These are phyloP conservation scores for Hypoxylon sp. DNA, from an alignment of 2,329 filamentous ascomycete genomes.

Conservation along the genomic window DNA sequence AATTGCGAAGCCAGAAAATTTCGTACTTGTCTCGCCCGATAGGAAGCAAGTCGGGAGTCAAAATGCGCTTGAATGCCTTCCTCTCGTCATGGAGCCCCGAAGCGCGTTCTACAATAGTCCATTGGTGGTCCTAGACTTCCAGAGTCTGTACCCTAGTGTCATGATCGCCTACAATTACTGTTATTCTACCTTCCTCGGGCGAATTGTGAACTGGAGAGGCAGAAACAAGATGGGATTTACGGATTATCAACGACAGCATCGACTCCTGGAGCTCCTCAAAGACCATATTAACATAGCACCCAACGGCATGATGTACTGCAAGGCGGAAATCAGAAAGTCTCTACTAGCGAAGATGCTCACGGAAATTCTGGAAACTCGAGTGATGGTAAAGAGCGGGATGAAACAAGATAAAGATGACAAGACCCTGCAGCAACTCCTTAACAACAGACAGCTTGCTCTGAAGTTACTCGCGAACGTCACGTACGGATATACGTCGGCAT, in stretches of 20 bases:
- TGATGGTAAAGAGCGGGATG: slow-evolving; percentile 99
- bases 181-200: slow-evolving; percentile 94
- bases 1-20: slow-evolving; percentile 96
- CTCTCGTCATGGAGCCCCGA: slow-evolving; percentile 96
- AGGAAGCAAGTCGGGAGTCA: slow-evolving; percentile 91
- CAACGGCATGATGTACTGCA: slow-evolving; percentile 96
- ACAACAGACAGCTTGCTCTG: slow-evolving; percentile 91
- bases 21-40: slow-evolving; percentile 87
- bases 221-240: slow-evolving; percentile 94
- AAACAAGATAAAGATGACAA: slow-evolving; percentile 90
- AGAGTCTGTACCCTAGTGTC: slow-evolving; percentile 93
- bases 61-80: slow-evolving; percentile 92
- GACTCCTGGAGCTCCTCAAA: slow-evolving; percentile 78
- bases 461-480: slow-evolving; percentile 99
- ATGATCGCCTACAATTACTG: slow-evolving; percentile 99
- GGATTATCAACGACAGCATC: slow-evolving; percentile 80
- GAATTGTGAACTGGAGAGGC: slow-evolving; percentile 87
- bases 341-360: slow-evolving; percentile 95
- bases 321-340: slow-evolving; percentile 84
- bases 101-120: slow-evolving; percentile 94
- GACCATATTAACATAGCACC: slow-evolving; percentile 91
- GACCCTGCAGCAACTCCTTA: slow-evolving; percentile 82
- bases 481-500: slow-evolving; percentile 96
- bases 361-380: slow-evolving; percentile 92
- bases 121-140: slow-evolving; percentile 90